Evolutionary conservation across 1,139 yeast genomes (phyloP).

Genomic region (Meyerozyma sp.): DNA sequence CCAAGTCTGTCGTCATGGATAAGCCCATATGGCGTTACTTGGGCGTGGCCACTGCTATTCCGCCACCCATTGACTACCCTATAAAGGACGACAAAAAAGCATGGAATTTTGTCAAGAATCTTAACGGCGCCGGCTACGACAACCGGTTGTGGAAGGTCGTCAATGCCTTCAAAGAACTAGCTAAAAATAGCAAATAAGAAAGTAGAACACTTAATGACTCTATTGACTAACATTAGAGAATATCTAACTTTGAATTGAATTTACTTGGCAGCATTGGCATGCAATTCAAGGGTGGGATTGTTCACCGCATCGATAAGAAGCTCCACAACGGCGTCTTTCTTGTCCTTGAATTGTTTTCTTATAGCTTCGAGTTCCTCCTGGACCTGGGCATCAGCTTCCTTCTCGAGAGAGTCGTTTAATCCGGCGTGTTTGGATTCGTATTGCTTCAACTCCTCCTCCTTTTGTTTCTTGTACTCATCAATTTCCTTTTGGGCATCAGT

Average conservation of each 20-base stretch:
- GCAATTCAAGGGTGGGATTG: conserved; percentile 76
- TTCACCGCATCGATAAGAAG: conserved; percentile 76
- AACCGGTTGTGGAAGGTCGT: conserved; percentile 60
- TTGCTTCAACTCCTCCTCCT: conserved; percentile 74
- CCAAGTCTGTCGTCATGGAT: conserved; percentile 84
- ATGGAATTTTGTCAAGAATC: conserved; percentile 78
- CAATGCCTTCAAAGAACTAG: conserved; percentile 35
- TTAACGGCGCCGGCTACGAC: conserved; percentile 87
- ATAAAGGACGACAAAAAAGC: conserved; percentile 75
- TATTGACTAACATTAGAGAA: not conserved
- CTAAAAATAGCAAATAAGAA: conserved; percentile 24
- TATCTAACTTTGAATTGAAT: not conserved
- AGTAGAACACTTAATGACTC: conserved; percentile 1
- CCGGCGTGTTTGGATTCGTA: conserved; percentile 69
- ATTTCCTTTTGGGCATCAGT: conserved; percentile 88
- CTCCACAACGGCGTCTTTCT: conserved; percentile 65
- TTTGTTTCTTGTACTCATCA: conserved; percentile 76
- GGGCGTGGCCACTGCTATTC: conserved; percentile 72
- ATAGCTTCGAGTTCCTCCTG: conserved; percentile 58
- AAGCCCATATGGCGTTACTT: conserved; percentile 55
- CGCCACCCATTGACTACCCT: conserved; percentile 87
- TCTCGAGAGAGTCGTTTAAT: conserved; percentile 60
- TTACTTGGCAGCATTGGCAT: conserved; percentile 54
- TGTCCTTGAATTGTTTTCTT: conserved; percentile 54
- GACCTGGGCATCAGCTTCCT: conserved; percentile 64